Percentiles rank a stretch among this genome's conserved stretches.
Conservation (phyloP, 805 yeast species). For the Spathaspora girioi region DNA sequence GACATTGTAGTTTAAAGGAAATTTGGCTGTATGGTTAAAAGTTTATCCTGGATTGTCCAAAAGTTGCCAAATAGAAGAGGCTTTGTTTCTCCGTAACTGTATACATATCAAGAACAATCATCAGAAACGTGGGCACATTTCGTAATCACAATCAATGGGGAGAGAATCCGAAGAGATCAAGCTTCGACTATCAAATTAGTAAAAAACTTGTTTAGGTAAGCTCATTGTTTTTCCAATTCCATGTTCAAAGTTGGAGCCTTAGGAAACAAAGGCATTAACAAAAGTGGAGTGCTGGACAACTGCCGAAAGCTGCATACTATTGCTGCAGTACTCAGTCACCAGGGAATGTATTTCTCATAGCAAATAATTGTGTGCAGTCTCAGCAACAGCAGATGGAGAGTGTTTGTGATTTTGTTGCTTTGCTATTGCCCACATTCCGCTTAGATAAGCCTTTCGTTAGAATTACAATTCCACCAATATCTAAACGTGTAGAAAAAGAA, state of each 20-base stretch:
- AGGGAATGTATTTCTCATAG: background rate
- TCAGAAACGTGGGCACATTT: background rate
- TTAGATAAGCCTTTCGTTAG: background rate
- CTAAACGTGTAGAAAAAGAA: too few species aligned
- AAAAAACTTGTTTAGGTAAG: background rate
- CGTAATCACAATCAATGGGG: background rate
- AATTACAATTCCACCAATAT: background rate
- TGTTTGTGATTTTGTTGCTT: background rate
- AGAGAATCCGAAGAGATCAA: background rate
- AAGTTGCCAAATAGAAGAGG: background rate
- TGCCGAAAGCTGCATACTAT: background rate
- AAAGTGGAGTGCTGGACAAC: background rate
- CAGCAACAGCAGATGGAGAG: background rate
- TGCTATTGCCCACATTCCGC: background rate
- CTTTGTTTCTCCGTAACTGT: background rate
- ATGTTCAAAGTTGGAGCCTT: background rate
- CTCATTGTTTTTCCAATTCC: background rate
- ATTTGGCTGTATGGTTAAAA: background rate
- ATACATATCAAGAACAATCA: background rate
- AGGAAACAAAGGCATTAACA: background rate
- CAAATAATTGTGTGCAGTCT: background rate
- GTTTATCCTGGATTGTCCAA: background rate
- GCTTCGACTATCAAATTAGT: background rate
- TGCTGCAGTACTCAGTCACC: background rate
- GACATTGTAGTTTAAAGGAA: background rate